A percentile compares a stretch with the other conserved stretches of the same genome.
These are phyloP conservation scores for Arachis stenosperma DNA, from an alignment of 306 rosid genomes.

Conservation along the genomic window DNA sequence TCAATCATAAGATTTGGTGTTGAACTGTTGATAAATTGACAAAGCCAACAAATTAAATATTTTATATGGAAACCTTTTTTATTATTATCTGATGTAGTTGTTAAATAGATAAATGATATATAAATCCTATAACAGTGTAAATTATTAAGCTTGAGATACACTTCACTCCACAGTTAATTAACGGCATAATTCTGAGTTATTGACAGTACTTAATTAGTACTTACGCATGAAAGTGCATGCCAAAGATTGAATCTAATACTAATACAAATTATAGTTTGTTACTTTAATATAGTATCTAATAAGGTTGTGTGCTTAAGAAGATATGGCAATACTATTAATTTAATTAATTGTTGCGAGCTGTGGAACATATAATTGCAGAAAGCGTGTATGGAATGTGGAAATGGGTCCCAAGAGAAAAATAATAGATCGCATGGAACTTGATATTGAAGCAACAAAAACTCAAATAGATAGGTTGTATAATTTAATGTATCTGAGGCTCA, in stretches of 20 bases:
- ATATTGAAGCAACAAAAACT: constrained; percentile 15
- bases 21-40: no score
- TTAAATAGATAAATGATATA: neutral
- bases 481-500: no score
- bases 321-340: neutral
- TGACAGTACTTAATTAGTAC: no score
- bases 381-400: neutral
- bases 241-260: neutral
- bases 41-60: no score
- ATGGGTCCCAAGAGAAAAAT: constrained; percentile 6
- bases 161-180: neutral
- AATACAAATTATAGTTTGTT: neutral
- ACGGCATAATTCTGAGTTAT: neutral
- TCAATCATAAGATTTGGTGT: no score
- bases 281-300: neutral
- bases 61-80: no score
- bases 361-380: neutral
- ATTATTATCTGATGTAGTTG: no score
- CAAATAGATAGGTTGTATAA: no score
- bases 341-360: neutral
- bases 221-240: neutral
- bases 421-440: neutral
- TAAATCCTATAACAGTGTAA: constrained; percentile 13
- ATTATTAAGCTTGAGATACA: constrained; percentile 4
- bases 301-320: constrained; percentile 5